These are phyloP conservation scores for Corniculantispora saksenae DNA, from an alignment of 2,329 filamentous ascomycete genomes.

Conservation along the genomic window DNA sequence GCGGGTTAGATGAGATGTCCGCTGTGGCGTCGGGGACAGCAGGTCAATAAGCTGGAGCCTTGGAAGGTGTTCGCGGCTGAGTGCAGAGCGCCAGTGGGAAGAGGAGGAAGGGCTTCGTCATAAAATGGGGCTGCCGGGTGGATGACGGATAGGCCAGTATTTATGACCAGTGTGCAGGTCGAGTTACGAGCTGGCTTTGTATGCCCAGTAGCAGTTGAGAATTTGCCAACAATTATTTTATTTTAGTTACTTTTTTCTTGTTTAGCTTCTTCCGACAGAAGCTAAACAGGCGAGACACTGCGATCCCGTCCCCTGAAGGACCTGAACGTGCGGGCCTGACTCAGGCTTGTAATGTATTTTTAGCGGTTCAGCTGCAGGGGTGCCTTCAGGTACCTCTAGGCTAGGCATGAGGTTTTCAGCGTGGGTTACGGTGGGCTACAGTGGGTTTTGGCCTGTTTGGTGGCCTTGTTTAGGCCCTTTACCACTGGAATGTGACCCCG, in stretches of 20 bases:
- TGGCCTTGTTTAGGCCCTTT: no score
- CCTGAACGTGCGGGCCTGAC: background rate
- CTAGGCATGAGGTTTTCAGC: no score
- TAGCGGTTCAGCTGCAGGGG: background rate
- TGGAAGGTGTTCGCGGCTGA: background rate
- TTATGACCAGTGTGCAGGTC: background rate
- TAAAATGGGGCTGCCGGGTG: background rate
- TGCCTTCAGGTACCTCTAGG: no score
- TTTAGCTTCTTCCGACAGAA: no score
- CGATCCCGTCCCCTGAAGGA: background rate
- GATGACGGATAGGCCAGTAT: background rate
- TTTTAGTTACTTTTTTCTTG: no score
- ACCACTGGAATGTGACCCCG: background rate
- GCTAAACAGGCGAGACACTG: background rate
- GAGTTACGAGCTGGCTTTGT: background rate
- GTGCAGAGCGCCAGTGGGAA: background rate
- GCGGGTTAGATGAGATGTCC: constrained; percentile 14
- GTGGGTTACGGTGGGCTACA: no score
- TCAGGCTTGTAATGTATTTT: constrained; percentile 2
- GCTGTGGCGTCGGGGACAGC: constrained; percentile 15
- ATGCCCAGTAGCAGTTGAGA: background rate
- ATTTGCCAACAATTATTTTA: background rate
- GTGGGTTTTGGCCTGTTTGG: no score
- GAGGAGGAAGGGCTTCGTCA: background rate
- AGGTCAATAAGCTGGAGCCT: background rate